Percentiles rank a stretch among this genome's conserved stretches.
Evolutionary conservation across 495 filamentous ascomycete species (phyloP).

Genomic region (Neurospora africana): DNA sequence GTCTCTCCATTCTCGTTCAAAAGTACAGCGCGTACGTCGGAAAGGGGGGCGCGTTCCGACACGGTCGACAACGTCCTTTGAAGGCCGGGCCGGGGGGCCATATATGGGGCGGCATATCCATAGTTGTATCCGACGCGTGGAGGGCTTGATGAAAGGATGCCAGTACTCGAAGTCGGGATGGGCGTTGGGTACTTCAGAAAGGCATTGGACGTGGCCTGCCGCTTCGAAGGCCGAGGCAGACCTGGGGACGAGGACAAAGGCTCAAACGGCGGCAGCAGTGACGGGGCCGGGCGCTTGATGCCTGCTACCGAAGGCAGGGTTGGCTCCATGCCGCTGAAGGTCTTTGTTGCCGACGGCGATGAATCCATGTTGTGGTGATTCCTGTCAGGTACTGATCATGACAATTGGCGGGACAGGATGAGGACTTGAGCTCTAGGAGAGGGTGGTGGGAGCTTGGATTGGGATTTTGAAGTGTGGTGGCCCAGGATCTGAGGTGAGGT

Average conservation of each 20-base stretch:
- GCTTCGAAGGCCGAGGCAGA: conserved; percentile 63
- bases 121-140: conserved; percentile 34
- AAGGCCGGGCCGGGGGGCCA: conserved; percentile 42
- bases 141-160: conserved; percentile 83
- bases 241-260: conserved; percentile 80
- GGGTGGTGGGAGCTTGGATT: background rate
- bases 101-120: background rate
- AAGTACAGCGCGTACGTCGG: conserved; percentile 66
- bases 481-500: background rate
- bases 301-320: conserved; percentile 44
- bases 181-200: conserved; percentile 74
- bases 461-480: background rate
- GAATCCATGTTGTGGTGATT: conserved; percentile 21
- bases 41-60: conserved; percentile 77
- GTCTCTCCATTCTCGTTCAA: conserved; percentile 75
- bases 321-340: conserved; percentile 18
- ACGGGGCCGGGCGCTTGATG: conserved; percentile 66
- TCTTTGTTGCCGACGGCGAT: conserved; percentile 11
- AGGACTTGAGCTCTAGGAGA: background rate
- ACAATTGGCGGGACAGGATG: conserved; percentile 5
- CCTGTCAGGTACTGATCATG: conserved; percentile 15
- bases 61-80: conserved; percentile 54
- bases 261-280: conserved; percentile 87
- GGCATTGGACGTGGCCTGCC: conserved; percentile 45
- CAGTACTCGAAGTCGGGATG: conserved; percentile 84